Percentiles rank a stretch among this genome's conserved stretches.
These are phyloP conservation scores for Lactarius evosmus DNA, from an alignment of 768 basidiomycete species.

Conservation along the genomic window DNA sequence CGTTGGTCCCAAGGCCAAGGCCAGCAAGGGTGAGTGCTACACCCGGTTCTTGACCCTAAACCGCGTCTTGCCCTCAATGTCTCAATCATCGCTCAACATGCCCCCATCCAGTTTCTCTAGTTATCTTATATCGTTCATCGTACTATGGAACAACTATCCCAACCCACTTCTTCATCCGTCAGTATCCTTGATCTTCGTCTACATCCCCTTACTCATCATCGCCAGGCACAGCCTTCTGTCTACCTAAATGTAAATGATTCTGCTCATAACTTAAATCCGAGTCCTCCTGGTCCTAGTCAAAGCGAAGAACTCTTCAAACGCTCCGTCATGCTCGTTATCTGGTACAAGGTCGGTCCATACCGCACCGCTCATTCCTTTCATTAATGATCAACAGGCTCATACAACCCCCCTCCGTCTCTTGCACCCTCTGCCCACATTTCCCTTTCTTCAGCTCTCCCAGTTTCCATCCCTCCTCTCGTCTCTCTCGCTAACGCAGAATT, in stretches of 20 bases:
- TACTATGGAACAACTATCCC: slow-evolving; percentile 22
- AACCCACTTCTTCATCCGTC: slow-evolving; percentile 19
- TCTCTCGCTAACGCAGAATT: slow-evolving; percentile 48
- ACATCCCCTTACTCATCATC: not conserved
- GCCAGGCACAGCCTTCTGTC: slow-evolving; percentile 15
- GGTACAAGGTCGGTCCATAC: slow-evolving; percentile 54
- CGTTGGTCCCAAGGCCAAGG: slow-evolving; percentile 19
- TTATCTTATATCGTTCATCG: slow-evolving; percentile 1
- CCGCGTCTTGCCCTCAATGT: slow-evolving; percentile 14
- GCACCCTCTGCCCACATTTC: slow-evolving; percentile 51
- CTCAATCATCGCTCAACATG: slow-evolving; percentile 18
- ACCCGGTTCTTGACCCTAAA: not conserved
- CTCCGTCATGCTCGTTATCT: slow-evolving; percentile 63
- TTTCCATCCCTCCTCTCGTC: slow-evolving; percentile 51
- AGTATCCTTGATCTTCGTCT: slow-evolving; percentile 3
- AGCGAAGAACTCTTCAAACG: slow-evolving; percentile 43
- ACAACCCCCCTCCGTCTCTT: slow-evolving; percentile 29
- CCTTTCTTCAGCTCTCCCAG: slow-evolving; percentile 57
- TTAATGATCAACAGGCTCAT: slow-evolving; percentile 24
- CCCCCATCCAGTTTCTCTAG: slow-evolving; percentile 5
- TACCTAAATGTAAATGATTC: slow-evolving; percentile 24
- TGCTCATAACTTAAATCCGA: slow-evolving; percentile 11
- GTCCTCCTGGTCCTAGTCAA: slow-evolving; percentile 18
- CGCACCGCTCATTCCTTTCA: not conserved
- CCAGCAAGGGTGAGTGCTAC: slow-evolving; percentile 21